Conservation (phyloP, 192 early-diverging fungal genomes). For the Backusella parvicylindrica region DNA sequence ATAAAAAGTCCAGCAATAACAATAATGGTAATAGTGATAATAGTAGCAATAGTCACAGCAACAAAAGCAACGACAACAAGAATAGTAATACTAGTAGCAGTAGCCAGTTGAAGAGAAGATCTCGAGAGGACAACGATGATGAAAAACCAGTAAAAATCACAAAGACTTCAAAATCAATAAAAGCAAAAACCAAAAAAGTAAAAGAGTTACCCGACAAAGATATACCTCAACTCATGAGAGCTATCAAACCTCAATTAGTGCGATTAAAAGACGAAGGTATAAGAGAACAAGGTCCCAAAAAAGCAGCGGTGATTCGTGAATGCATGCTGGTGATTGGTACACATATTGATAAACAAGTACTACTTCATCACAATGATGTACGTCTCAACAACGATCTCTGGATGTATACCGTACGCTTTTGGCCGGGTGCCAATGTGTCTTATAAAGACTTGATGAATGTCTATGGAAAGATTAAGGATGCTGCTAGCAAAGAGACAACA, state of each 20-base stretch:
- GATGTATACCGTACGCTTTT: constrained; percentile 69
- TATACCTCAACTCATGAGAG: constrained; percentile 66
- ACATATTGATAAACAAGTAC: constrained; percentile 45
- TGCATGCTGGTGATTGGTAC: constrained; percentile 54
- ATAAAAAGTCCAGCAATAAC: background rate
- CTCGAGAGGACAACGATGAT: background rate
- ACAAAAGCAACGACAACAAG: background rate
- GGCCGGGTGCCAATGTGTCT: constrained; percentile 55
- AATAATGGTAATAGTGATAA: background rate
- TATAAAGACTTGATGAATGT: constrained; percentile 49
- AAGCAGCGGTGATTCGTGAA: constrained; percentile 47
- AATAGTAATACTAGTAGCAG: background rate
- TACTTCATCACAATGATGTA: constrained; percentile 15
- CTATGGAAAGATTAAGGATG: constrained; percentile 44
- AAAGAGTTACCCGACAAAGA: constrained; percentile 40
- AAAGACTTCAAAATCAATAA: constrained; percentile 26
- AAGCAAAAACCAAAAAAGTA: background rate
- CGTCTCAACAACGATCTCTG: constrained; percentile 55
- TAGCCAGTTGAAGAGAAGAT: background rate
- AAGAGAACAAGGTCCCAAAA: constrained; percentile 30
- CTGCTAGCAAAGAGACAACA: constrained; percentile 1
- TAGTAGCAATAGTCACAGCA: background rate
- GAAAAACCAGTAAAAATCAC: background rate
- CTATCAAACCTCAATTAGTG: constrained; percentile 59
- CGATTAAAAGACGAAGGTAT: constrained; percentile 46